Evolutionary conservation across 148 eudicot species (phyloP).

Genomic region (Silene latifolia): DNA sequence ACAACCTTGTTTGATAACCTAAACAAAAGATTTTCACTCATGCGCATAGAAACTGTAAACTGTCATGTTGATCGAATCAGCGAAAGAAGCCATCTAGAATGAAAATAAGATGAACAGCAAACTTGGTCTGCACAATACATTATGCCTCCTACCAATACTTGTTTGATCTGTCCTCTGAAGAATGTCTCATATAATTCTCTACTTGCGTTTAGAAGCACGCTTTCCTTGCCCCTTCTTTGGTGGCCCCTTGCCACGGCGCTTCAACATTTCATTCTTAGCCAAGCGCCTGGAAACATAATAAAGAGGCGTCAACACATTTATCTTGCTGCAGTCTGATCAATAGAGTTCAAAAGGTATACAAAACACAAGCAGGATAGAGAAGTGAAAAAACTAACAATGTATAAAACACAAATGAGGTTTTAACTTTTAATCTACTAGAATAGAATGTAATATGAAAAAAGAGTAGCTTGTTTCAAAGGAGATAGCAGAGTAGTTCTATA

Average conservation of each 20-base stretch:
- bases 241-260: slow-evolving; percentile 85
- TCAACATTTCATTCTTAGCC: slow-evolving; percentile 70
- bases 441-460: too few relatives aligned
- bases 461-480: not conserved
- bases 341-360: not conserved
- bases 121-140: not conserved
- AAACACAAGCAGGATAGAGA: not conserved
- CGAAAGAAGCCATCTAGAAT: not conserved
- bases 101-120: not conserved
- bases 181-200: slow-evolving; percentile 18
- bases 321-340: not conserved
- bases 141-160: not conserved
- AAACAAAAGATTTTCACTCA: not conserved
- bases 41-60: not conserved
- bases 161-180: not conserved
- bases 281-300: slow-evolving; percentile 44
- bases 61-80: not conserved
- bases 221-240: slow-evolving; percentile 96
- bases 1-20: not conserved
- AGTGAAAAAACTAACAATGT: not conserved
- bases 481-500: not conserved
- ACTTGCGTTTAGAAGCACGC: slow-evolving; percentile 72
- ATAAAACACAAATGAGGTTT: not conserved
- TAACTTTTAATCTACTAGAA: too few relatives aligned
- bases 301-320: not conserved